phyloP scores from a whole-genome alignment of 2,329 filamentous ascomycete genomes.

The Thielaviopsis musarum region DNA sequence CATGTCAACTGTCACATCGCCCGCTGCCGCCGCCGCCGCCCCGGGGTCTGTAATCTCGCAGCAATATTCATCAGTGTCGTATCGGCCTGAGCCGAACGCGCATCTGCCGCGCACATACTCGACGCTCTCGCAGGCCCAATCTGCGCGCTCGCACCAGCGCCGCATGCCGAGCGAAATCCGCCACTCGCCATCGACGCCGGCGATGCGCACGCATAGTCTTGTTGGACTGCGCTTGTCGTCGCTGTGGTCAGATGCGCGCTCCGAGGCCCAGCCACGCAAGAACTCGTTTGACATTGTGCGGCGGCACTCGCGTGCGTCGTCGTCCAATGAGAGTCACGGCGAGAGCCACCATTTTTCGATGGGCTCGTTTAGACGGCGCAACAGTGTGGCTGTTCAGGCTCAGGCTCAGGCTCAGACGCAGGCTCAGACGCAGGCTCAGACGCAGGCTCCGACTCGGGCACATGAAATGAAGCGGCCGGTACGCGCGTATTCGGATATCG shows the following conservation, averaged over 20 bases:
- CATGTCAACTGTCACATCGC: neutral
- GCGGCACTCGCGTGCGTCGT: slow-evolving; percentile 7
- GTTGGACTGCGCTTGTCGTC: slow-evolving; percentile 10
- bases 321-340: neutral
- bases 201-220: slow-evolving; percentile 23
- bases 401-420: too few species aligned
- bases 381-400: too few species aligned
- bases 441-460: too few species aligned
- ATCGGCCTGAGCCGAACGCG: neutral
- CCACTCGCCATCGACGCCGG: slow-evolving; percentile 1
- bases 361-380: too few species aligned
- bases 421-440: too few species aligned
- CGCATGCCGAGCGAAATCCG: neutral
- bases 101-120: slow-evolving; percentile 1
- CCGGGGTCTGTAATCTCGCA: neutral
- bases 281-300: slow-evolving; percentile 13
- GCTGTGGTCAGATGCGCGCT: neutral
- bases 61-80: neutral
- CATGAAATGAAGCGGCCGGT: neutral
- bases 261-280: slow-evolving; percentile 12
- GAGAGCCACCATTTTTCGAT: too few species aligned
- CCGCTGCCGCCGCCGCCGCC: neutral
- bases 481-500: slow-evolving; percentile 15
- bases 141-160: neutral
- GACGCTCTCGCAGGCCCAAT: neutral